Evolutionary conservation across 2,329 filamentous ascomycete species (phyloP), one percentile per base, ranked within the genome.

Genomic region (Fusarium sublunatum): DNA sequence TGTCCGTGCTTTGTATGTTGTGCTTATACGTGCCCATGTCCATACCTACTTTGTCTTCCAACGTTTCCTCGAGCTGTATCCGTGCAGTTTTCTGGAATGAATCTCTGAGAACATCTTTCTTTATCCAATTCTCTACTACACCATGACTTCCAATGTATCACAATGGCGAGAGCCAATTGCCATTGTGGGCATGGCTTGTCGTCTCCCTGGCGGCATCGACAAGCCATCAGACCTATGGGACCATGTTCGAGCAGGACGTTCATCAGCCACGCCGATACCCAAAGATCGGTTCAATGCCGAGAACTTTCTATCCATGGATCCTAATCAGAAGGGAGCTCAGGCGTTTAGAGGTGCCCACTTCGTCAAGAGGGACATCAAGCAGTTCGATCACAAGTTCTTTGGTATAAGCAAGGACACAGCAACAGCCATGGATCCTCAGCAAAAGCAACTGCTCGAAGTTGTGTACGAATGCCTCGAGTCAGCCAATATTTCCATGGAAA

Each of bases 321-420:
- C 67, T 25, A 68, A 70, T 28, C 56, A 68, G 43, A 66, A 64
- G 26, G 64, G 67, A 29, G 64, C 52, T 7, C 64, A 69, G 7
- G 66, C 67, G 8, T 68, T 69, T 34, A 56, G 64, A 38, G 66
- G 66, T 10, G 66, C 66, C 7, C 66, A 69, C 38, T 69, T 69
- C 19, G 63, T 69, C 15, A 67, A 67, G 38, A 42, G 66, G 13
- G 66, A 69, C 28, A 60, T 69, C 13, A 69, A 67, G 43, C 66
- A 69, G 54, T 69, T 69, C 34, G 66, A 69, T 43, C 64, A 69
- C 54, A 69, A 69, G 53, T 69, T 69, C 57, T 69, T 69, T 45
- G 66, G 66, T 5, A 69, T 69, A 19, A 69, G 64, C 47, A 69
- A 69, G 52, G 64, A 69, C 8, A 69, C 67, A 0, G 66, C 66